Percentiles rank a stretch among this genome's conserved stretches.
phyloP scores from a whole-genome alignment of 345 rosid species.

The Geranium brycei region DNA sequence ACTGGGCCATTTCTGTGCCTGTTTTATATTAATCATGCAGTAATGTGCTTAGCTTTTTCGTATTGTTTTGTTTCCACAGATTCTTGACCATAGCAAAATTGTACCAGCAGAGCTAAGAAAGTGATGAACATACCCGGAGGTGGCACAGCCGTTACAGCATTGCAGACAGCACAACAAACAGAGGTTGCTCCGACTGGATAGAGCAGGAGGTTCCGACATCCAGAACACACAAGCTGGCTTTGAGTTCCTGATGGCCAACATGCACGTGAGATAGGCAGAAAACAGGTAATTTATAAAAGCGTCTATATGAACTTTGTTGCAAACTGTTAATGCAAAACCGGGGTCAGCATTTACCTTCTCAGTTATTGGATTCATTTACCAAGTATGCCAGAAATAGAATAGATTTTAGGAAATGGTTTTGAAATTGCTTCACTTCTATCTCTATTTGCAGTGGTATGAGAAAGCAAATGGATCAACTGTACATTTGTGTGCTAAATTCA shows the following conservation, averaged over 20 bases:
- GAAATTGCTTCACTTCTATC: not conserved
- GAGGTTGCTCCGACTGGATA: conserved; percentile 93
- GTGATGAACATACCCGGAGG: conserved; percentile 51
- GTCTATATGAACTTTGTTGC: no score
- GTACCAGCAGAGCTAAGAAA: not conserved
- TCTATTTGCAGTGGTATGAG: not conserved
- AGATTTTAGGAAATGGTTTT: no score
- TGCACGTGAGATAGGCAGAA: not conserved
- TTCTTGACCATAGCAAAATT: not conserved
- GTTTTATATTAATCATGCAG: conserved; percentile 3
- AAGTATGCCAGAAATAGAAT: not conserved
- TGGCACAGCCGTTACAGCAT: conserved; percentile 91
- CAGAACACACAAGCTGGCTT: conserved; percentile 94
- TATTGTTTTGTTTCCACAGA: not conserved
- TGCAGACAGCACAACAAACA: conserved; percentile 98
- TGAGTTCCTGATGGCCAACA: conserved; percentile 34
- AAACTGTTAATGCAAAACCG: not conserved
- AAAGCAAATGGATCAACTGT: not conserved
- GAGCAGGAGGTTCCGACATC: conserved; percentile 79
- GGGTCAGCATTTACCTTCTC: not conserved
- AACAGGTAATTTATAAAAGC: not conserved
- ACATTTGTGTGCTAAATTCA: not conserved
- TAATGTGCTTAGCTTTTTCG: not conserved
- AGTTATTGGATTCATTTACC: not conserved
- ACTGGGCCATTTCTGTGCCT: conserved; percentile 98